Percentiles rank a stretch among this genome's conserved stretches.
Conservation (phyloP, 1,284 basidiomycete genomes). For the Athelia sp. region DNA sequence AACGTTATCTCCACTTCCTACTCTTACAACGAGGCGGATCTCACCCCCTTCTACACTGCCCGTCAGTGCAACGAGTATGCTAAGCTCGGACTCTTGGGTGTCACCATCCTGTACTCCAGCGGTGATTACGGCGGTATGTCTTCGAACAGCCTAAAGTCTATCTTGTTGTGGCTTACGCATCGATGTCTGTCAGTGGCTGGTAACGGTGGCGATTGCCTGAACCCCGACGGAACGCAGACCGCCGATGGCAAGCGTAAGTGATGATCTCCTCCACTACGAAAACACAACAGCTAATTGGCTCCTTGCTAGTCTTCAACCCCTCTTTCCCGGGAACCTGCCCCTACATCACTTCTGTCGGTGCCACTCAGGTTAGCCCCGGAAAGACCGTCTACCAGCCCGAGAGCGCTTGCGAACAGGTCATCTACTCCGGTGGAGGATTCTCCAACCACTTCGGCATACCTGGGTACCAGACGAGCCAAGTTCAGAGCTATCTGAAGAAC, state of each 20-base stretch:
- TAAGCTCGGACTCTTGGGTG: conserved; percentile 31
- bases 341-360: conserved; percentile 42
- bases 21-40: conserved; percentile 40
- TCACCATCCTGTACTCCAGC: conserved; percentile 26
- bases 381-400: conserved; percentile 26
- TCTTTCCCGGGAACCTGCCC: conserved; percentile 39
- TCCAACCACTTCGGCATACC: conserved; percentile 34
- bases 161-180: too few relatives aligned
- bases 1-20: conserved; percentile 42
- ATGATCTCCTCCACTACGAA: conserved; percentile 6
- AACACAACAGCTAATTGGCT: conserved; percentile 19
- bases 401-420: conserved; percentile 22
- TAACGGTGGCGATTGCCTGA: conserved; percentile 32
- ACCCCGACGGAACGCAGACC: conserved; percentile 25
- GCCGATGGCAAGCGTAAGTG: too few relatives aligned
- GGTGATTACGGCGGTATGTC: conserved; percentile 29
- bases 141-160: too few relatives aligned
- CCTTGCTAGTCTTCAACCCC: conserved; percentile 41
- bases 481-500: conserved; percentile 16
- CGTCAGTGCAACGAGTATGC: conserved; percentile 46
- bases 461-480: conserved; percentile 28
- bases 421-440: conserved; percentile 40
- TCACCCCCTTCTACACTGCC: conserved; percentile 35
- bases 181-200: too few relatives aligned
- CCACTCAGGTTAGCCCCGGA: conserved; percentile 34